Evolutionary conservation across 2,329 filamentous ascomycete species (phyloP), one percentile per base, ranked within the genome.

Genomic region (Hymenoscyphus fraxineus): DNA sequence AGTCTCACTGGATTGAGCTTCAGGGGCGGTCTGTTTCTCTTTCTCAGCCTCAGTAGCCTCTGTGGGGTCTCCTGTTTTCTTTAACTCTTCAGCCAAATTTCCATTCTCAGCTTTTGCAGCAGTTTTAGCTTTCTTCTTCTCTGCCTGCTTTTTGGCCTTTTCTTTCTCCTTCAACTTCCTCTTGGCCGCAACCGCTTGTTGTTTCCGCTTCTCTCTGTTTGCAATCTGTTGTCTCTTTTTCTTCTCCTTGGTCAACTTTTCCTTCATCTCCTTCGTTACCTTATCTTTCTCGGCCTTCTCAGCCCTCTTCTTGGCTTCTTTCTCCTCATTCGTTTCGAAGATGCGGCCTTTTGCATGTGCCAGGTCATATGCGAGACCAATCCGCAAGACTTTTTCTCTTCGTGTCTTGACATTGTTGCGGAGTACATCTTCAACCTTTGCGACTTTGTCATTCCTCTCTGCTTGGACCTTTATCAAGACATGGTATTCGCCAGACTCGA

Each of bases 321-420:
- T 82, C 67, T 84, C 80, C 65, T 69, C 65, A n/a, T 69, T 65
- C 0, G 78, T 80, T 7, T n/a, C n/a, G n/a, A 51, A 51, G 32
- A 82, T 71, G 35, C 79, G 77, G 1, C 85, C 85, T 72, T 87
- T 87, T 72, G 80, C 82, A 73, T 88, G 85, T 0, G 85, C 85
- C 3, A 87, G 71, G 68, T 88, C 85, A 64, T 88, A 87, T 0
- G 84, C 81, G 38, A 84, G 79, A 3, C 85, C 85, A n/a, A 87
- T 82, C 32, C 84, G 80, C 1, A 83, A 78, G 3, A 88, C 77
- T 75, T 88, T 88, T 59, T 85, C 83, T 3, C 69, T 68, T 15
- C 69, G 84, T 80, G 62, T 63, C 35, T 70, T 66, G 5, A 67
- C 69, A 60, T 71, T 71, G 38, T 67, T 66, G 19, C 67, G 68